Evolutionary conservation across 2,329 filamentous ascomycete species (phyloP), one percentile per base, ranked within the genome.

Genomic region (Periconia sp.): DNA sequence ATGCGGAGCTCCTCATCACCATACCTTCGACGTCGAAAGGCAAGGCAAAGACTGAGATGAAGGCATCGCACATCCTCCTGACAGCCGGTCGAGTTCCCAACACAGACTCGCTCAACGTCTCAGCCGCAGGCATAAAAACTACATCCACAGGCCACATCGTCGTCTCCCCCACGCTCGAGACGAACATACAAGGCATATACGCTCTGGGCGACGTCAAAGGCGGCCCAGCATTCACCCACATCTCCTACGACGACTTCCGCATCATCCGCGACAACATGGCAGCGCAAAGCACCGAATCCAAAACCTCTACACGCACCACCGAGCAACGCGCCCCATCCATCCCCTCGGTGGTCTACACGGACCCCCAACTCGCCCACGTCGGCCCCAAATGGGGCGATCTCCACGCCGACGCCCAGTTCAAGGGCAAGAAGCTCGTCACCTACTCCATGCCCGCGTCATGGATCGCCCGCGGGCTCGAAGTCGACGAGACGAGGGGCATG

Each of bases 191-290:
- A 1, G 68, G 64, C 29, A 63, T 81, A 15, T 81, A 74, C 51
- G 78, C 74, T 1, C 53, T 81, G 2, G 79, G 79, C 23, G 78
- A 82, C 49, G 73, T 76, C 35, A 77, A 80, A 40, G 77, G 78
- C 31, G 72, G 73, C 0, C 75, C 78, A 5, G 76, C 76, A 11
- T 81, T 82, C 57, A 81, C 79, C 2, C 79, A 82, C 61, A 73
- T 82, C 49, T 78, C 76, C 3, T 81, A 80, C 63, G 78, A 82
- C 59, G 78, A 81, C 62, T 80, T 73, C 56, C 76, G 79, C 41
- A 74, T 82, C 57, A 53, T 81, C 32, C 68, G 72, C 17, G 62
- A 68, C 46, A 80, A 78, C 46, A 53, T 80, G 33, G 52, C 77
- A 25, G 7, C 22, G 18, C 22, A 25, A 13, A 21, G 17, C 11